Percentiles rank a stretch among this genome's conserved stretches.
Evolutionary conservation across 305 asterid species (phyloP).

Genomic region (Stenogyne calaminthoides): DNA sequence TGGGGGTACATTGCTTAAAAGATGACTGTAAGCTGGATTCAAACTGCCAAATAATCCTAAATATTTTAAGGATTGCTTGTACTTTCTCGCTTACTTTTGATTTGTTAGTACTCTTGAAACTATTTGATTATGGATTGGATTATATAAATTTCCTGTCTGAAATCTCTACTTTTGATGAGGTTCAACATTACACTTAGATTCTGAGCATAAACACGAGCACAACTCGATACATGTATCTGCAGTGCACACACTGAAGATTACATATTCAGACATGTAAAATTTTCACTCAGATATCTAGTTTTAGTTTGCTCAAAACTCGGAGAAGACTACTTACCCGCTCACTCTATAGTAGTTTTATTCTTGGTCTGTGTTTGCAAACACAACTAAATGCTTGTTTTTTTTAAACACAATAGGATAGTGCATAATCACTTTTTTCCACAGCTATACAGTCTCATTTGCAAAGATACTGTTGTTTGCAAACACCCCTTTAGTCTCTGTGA

Average conservation of each 20-base stretch:
- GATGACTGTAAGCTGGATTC: not conserved
- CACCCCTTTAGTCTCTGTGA: not conserved
- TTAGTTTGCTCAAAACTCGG: not conserved
- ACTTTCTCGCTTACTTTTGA: not conserved
- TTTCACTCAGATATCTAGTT: not conserved
- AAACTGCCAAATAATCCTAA: not conserved
- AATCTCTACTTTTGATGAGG: not conserved
- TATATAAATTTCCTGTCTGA: not conserved
- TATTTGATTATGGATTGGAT: not conserved
- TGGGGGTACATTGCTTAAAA: not conserved
- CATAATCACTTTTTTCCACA: too few species aligned
- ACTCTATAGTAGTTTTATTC: not conserved
- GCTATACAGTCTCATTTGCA: too few species aligned
- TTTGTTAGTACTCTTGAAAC: conserved; percentile 1
- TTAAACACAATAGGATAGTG: too few species aligned
- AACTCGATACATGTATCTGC: not conserved
- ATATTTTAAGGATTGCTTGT: not conserved
- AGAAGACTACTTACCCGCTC: not conserved
- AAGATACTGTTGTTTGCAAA: too few species aligned
- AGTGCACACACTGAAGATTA: not conserved
- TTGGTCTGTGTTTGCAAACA: too few species aligned
- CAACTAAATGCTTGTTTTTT: too few species aligned
- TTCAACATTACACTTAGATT: not conserved
- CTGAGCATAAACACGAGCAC: not conserved
- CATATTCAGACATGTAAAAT: not conserved